These are phyloP conservation scores for Dipodascus geniculatus DNA, from an alignment of 805 yeast genomes.

Conservation along the genomic window DNA sequence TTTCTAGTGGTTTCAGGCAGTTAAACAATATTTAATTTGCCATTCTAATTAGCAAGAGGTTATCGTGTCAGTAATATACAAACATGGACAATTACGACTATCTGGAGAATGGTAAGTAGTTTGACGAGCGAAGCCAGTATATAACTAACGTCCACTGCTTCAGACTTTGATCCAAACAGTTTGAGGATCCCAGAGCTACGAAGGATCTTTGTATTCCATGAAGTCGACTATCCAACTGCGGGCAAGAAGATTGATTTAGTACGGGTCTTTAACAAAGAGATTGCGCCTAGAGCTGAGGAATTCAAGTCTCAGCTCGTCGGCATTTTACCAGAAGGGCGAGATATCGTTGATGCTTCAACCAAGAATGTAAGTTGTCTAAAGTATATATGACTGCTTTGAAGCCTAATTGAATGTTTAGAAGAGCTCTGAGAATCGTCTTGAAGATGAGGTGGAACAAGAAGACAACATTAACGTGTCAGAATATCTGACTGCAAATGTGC, in stretches of 20 bases:
- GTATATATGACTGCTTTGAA: too few relatives aligned
- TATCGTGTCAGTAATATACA: too few relatives aligned
- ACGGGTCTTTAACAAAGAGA: conserved; percentile 41
- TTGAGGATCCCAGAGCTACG: conserved; percentile 63
- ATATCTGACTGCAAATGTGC: background rate
- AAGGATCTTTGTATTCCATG: conserved; percentile 48
- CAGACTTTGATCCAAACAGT: conserved; percentile 57
- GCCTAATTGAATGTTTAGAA: too few relatives aligned
- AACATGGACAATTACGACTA: background rate
- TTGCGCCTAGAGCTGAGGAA: conserved; percentile 37
- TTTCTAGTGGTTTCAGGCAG: background rate
- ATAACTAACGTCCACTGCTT: too few relatives aligned
- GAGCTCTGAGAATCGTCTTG: too few relatives aligned
- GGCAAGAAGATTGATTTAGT: conserved; percentile 62
- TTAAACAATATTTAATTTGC: background rate
- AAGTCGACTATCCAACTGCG: conserved; percentile 45
- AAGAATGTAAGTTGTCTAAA: background rate
- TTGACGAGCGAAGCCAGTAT: too few relatives aligned
- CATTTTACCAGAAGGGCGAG: conserved; percentile 27
- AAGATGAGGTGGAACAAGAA: background rate
- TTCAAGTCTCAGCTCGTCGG: conserved; percentile 26
- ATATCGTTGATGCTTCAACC: conserved; percentile 30
- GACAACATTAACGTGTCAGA: background rate
- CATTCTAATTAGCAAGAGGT: too few relatives aligned
- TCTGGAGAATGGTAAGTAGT: background rate